A percentile compares a stretch with the other conserved stretches of the same genome.
Conservation (phyloP, 345 rosid genomes). For the Kandelia obovata region DNA sequence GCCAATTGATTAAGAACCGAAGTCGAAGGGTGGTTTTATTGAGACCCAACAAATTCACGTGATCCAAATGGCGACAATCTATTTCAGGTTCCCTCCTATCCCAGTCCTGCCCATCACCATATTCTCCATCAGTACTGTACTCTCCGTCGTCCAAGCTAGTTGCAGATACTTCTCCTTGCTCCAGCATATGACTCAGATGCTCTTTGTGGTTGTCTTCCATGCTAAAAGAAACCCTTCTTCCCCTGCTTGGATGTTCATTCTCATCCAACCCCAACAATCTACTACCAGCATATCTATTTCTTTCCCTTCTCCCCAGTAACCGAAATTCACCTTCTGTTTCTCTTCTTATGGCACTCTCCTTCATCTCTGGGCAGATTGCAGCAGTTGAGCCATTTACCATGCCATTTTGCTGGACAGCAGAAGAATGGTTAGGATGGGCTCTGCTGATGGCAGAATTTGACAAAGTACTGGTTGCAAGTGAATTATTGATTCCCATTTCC, state of each 20-base stretch:
- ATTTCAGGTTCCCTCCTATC: constrained; percentile 91
- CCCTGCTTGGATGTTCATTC: constrained; percentile 68
- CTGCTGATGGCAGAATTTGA: constrained; percentile 28
- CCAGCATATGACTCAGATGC: constrained; percentile 32
- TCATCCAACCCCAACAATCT: constrained; percentile 74
- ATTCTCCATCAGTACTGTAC: constrained; percentile 72
- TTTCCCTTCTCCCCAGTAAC: constrained; percentile 84
- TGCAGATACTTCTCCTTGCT: constrained; percentile 64
- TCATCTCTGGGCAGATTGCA: constrained; percentile 50
- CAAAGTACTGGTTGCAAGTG: constrained; percentile 15
- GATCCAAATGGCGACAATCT: constrained; percentile 73
- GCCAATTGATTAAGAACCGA: constrained; percentile 91
- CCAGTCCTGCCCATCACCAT: constrained; percentile 66
- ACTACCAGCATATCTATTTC: constrained; percentile 62
- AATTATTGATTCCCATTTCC: constrained; percentile 44
- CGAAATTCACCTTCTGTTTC: constrained; percentile 99
- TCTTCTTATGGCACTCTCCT: constrained; percentile 96
- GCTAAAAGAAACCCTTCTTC: constrained; percentile 88
- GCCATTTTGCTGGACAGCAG: constrained; percentile 24
- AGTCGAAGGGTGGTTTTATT: constrained; percentile 82
- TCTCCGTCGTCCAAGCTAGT: constrained; percentile 64
- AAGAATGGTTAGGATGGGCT: constrained; percentile 30
- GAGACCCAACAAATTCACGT: constrained; percentile 87
- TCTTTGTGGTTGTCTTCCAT: constrained; percentile 66
- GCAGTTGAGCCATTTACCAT: constrained; percentile 50